phyloP scores from a whole-genome alignment of 2,329 filamentous ascomycete species.

The Trichophyton benhamiae region DNA sequence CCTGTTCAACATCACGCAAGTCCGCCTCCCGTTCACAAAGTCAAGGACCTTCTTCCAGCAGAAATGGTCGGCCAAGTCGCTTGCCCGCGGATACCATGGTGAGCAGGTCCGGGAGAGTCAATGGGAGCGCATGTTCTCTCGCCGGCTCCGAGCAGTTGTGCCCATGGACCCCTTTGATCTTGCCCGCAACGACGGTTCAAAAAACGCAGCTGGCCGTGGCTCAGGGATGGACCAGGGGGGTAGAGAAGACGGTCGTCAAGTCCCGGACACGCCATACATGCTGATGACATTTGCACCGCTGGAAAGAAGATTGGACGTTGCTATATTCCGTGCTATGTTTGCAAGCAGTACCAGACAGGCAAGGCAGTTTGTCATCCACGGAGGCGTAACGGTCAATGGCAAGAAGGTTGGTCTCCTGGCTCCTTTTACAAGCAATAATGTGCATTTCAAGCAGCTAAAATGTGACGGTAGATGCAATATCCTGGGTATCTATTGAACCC shows the following conservation, averaged over 20 bases:
- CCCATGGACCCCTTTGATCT: constrained; percentile 74
- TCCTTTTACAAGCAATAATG: no score
- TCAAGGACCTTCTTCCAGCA: constrained; percentile 82
- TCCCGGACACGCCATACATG: constrained; percentile 64
- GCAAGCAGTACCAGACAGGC: constrained; percentile 88
- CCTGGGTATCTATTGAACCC: constrained; percentile 92
- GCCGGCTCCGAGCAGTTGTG: constrained; percentile 67
- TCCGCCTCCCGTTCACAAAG: constrained; percentile 35
- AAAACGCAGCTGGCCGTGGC: constrained; percentile 71
- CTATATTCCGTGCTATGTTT: constrained; percentile 85
- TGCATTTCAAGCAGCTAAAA: no score
- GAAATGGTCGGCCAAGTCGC: constrained; percentile 86
- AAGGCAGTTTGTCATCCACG: constrained; percentile 86
- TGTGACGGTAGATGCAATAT: constrained; percentile 59
- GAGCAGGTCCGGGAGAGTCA: constrained; percentile 86
- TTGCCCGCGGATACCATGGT: constrained; percentile 79
- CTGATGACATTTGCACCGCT: constrained; percentile 89
- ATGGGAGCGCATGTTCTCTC: constrained; percentile 87
- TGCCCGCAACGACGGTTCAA: constrained; percentile 67
- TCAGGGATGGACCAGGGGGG: constrained; percentile 46
- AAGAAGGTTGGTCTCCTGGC: constrained; percentile 53
- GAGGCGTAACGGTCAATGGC: constrained; percentile 88
- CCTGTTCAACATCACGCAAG: constrained; percentile 68
- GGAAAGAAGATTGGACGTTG: constrained; percentile 85
- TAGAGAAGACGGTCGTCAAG: constrained; percentile 20